Conservation (phyloP, 163 green algal genomes). For the Scenedesmus sp. region DNA sequence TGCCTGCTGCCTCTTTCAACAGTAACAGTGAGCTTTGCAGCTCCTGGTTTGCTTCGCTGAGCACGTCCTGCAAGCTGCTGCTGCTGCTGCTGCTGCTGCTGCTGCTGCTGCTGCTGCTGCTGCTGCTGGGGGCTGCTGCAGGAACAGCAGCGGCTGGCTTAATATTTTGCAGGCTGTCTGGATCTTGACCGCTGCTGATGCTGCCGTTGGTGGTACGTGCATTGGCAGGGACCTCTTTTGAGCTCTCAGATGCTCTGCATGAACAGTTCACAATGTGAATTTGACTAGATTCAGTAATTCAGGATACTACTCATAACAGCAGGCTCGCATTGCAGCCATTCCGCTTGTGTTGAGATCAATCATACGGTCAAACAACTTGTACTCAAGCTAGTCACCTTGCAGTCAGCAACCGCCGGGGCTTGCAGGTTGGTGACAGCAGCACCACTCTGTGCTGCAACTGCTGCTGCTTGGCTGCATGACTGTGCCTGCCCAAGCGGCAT, state of each 20-base stretch:
- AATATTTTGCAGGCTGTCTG: not conserved
- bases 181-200: not conserved
- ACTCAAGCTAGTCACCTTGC: not conserved
- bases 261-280: not conserved
- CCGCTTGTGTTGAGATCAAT: no score
- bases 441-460: not conserved
- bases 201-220: not conserved
- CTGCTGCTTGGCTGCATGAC: not conserved
- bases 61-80: not conserved
- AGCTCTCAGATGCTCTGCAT: not conserved
- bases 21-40: not conserved
- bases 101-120: conserved; percentile 3
- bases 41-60: not conserved
- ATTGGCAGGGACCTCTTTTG: not conserved
- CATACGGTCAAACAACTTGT: no score
- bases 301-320: no score
- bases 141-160: conserved; percentile 2
- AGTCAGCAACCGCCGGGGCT: not conserved
- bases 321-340: not conserved
- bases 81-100: conserved; percentile 6
- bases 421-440: not conserved
- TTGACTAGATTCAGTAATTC: no score
- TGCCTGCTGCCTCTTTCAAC: conserved; percentile 31
- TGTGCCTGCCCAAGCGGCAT: not conserved
- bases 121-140: not conserved